Conservation (phyloP, 192 early-diverging fungal species). For the Diversispora eburnea region DNA sequence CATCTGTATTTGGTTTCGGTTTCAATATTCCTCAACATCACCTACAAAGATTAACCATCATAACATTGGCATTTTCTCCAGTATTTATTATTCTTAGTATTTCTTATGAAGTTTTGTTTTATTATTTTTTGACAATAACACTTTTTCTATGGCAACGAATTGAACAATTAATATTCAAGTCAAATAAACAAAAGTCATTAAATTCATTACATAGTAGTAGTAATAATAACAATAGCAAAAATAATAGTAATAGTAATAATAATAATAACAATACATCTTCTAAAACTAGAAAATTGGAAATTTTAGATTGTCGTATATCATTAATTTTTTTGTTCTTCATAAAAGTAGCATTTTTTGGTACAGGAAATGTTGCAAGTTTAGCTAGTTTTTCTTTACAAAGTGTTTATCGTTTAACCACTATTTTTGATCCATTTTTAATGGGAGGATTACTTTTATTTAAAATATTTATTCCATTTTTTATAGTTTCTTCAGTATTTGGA, state of each 20-base stretch:
- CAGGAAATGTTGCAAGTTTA: slow-evolving; percentile 89
- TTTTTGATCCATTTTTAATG: slow-evolving; percentile 92
- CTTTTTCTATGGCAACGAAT: slow-evolving; percentile 75
- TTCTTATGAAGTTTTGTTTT: slow-evolving; percentile 90
- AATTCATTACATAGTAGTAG: too few species aligned
- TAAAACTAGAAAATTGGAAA: slow-evolving; percentile 41
- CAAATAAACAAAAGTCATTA: too few species aligned
- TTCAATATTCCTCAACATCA: slow-evolving; percentile 60
- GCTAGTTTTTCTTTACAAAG: slow-evolving; percentile 80
- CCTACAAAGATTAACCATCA: slow-evolving; percentile 71
- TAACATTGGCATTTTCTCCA: slow-evolving; percentile 85
- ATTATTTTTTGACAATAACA: slow-evolving; percentile 72
- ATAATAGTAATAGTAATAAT: too few species aligned
- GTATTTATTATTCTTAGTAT: slow-evolving; percentile 82
- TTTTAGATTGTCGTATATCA: slow-evolving; percentile 57
- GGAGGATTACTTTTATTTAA: slow-evolving; percentile 78
- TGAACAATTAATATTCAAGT: slow-evolving; percentile 47
- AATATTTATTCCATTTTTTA: slow-evolving; percentile 92
- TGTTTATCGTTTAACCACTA: slow-evolving; percentile 86
- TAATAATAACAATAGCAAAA: too few species aligned
- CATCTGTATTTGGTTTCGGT: slow-evolving; percentile 57
- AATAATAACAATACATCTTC: too few species aligned
- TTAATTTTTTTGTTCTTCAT: slow-evolving; percentile 87
- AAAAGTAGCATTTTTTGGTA: slow-evolving; percentile 94
- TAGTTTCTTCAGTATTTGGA: slow-evolving; percentile 79